A percentile compares a stretch with the other conserved stretches of the same genome.
Conservation (phyloP, 768 basidiomycete genomes). For the Lentinula edodes region DNA sequence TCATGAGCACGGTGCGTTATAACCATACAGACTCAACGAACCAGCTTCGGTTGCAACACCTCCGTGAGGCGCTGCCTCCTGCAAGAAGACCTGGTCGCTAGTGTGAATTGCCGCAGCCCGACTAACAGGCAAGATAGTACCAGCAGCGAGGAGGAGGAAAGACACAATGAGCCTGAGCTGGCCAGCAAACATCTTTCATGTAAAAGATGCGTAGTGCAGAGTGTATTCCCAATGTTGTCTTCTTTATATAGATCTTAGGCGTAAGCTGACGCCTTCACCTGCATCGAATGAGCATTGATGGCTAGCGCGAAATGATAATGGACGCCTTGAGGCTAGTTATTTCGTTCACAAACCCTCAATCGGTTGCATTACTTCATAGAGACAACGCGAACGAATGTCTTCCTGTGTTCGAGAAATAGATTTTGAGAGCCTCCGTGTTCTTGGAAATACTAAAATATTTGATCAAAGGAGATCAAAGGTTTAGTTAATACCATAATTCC, state of each 20-base stretch:
- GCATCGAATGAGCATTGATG: no score
- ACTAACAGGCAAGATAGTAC: background rate
- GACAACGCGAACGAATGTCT: no score
- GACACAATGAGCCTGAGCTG: background rate
- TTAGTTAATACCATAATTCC: no score
- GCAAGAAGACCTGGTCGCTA: background rate
- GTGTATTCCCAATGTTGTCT: background rate
- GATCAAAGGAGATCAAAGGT: no score
- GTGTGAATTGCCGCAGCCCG: background rate
- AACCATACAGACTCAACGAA: background rate
- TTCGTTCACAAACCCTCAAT: no score
- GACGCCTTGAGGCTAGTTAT: no score
- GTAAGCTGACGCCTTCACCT: no score
- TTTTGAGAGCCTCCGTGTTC: no score
- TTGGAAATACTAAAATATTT: no score
- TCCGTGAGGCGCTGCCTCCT: background rate
- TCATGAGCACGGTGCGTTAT: background rate
- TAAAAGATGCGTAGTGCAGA: background rate
- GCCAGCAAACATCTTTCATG: background rate
- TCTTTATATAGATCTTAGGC: background rate
- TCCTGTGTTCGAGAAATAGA: no score
- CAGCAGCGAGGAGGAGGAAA: background rate
- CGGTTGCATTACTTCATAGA: no score
- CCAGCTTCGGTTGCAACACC: slow-evolving; percentile 5
- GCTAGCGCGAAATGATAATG: no score